phyloP scores from a whole-genome alignment of 1,284 basidiomycete species.

The Clitocybe nebularis region DNA sequence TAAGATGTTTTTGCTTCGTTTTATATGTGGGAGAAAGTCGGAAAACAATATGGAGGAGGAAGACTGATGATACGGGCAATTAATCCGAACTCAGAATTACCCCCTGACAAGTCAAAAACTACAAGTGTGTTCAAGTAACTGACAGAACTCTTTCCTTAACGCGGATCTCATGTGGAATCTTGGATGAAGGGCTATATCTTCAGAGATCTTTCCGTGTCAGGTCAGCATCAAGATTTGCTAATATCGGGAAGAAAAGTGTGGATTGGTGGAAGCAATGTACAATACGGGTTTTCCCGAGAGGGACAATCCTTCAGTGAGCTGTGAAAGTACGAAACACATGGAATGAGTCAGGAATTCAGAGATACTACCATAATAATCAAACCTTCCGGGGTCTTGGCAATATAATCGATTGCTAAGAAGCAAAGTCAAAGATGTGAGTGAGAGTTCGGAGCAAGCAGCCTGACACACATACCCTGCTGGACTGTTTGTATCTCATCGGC shows the following conservation, averaged over 20 bases:
- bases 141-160: constrained; percentile 6
- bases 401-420: constrained; percentile 89
- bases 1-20: constrained; percentile 7
- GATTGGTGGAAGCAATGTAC: constrained; percentile 29
- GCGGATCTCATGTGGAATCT: constrained; percentile 21
- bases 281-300: constrained; percentile 29
- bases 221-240: constrained; percentile 19
- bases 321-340: background rate
- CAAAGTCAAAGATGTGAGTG: constrained; percentile 14
- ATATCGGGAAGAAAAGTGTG: constrained; percentile 21
- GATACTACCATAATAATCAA: constrained; percentile 15
- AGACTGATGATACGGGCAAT: constrained; percentile 18
- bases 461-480: constrained; percentile 70
- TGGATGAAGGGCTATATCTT: constrained; percentile 20
- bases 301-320: constrained; percentile 8
- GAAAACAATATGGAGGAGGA: constrained; percentile 12
- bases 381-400: constrained; percentile 93
- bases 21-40: constrained; percentile 22
- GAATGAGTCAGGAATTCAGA: background rate
- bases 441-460: constrained; percentile 7
- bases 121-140: background rate
- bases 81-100: constrained; percentile 24
- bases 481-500: constrained; percentile 98
- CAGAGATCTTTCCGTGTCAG: constrained; percentile 23
- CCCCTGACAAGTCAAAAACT: constrained; percentile 12